Evolutionary conservation across 331 rosid genomes (phyloP).

Genomic region (Phaseolus coccineus): DNA sequence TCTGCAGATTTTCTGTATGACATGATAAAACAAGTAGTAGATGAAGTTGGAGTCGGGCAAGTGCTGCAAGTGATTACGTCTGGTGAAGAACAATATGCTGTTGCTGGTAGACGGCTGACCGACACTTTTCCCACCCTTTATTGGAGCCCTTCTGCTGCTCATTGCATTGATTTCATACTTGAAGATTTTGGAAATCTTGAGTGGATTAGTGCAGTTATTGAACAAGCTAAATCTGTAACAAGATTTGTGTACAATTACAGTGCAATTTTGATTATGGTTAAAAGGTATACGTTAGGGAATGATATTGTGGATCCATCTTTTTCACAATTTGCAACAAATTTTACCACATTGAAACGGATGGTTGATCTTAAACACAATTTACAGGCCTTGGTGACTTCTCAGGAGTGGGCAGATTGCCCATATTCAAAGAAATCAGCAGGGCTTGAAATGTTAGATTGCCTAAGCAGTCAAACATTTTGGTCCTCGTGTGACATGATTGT

Average conservation of each 20-base stretch:
- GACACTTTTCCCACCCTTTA: conserved; percentile 77
- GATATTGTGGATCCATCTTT: conserved; percentile 77
- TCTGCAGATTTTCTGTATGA: conserved; percentile 61
- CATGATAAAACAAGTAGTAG: conserved; percentile 72
- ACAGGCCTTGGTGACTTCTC: conserved; percentile 89
- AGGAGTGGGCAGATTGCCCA: conserved; percentile 86
- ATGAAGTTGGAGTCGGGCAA: conserved; percentile 77
- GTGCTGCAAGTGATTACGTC: conserved; percentile 85
- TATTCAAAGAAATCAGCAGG: conserved; percentile 84
- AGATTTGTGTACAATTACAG: conserved; percentile 81
- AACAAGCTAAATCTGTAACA: conserved; percentile 80
- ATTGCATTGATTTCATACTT: conserved; percentile 72
- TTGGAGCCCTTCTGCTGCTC: conserved; percentile 81
- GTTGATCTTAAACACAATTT: conserved; percentile 80
- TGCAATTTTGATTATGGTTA: conserved; percentile 75
- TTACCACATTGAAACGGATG: conserved; percentile 74
- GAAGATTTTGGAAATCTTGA: conserved; percentile 78
- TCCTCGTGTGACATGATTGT: conserved; percentile 73
- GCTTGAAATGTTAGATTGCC: conserved; percentile 76
- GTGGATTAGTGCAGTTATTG: conserved; percentile 70
- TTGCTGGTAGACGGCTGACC: conserved; percentile 69
- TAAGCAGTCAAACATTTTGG: conserved; percentile 84
- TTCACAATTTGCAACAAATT: conserved; percentile 68
- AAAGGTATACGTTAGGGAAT: conserved; percentile 76
- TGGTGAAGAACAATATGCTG: conserved; percentile 65